These are phyloP conservation scores for Capronia coronata DNA, from an alignment of 2,329 filamentous ascomycete genomes.

Conservation along the genomic window DNA sequence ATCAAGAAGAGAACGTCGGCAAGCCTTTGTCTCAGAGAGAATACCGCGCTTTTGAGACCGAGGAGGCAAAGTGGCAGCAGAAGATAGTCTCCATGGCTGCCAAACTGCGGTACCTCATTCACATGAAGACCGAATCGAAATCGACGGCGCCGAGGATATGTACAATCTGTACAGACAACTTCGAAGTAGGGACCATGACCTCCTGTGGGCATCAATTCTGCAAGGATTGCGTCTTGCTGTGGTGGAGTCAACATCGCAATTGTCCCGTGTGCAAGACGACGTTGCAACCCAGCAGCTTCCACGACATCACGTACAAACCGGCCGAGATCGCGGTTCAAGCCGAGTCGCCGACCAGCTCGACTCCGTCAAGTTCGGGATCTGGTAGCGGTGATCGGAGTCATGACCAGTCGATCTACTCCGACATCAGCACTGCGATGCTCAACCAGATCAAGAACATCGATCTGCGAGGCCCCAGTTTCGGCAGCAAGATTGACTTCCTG, in stretches of 20 bases:
- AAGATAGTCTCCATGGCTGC: constrained; percentile 60
- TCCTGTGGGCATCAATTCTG: constrained; percentile 90
- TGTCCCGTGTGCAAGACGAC: constrained; percentile 79
- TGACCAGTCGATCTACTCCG: constrained; percentile 62
- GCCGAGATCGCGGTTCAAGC: constrained; percentile 64
- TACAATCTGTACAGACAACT: constrained; percentile 73
- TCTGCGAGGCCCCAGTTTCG: constrained; percentile 60
- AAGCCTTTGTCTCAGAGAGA: constrained; percentile 49
- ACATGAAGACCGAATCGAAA: constrained; percentile 56
- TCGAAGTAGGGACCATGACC: constrained; percentile 74
- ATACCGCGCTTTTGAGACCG: constrained; percentile 37
- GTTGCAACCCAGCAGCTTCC: constrained; percentile 62
- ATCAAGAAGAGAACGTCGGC: constrained; percentile 56
- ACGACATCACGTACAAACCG: constrained; percentile 79
- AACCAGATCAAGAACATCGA: constrained; percentile 77
- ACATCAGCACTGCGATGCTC: constrained; percentile 64
- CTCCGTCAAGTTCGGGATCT: constrained; percentile 3
- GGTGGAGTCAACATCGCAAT: constrained; percentile 67
- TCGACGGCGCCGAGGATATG: constrained; percentile 64
- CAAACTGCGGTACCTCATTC: constrained; percentile 68
- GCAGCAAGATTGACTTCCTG: constrained; percentile 82
- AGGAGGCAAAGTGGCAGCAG: constrained; percentile 49
- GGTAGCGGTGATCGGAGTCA: constrained; percentile 29
- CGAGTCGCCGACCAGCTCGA: constrained; percentile 29
- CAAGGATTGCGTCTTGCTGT: constrained; percentile 73